Percentiles rank a stretch among this genome's conserved stretches.
Conservation (phyloP, 805 yeast species). For the Yarrowia keelungensis region DNA sequence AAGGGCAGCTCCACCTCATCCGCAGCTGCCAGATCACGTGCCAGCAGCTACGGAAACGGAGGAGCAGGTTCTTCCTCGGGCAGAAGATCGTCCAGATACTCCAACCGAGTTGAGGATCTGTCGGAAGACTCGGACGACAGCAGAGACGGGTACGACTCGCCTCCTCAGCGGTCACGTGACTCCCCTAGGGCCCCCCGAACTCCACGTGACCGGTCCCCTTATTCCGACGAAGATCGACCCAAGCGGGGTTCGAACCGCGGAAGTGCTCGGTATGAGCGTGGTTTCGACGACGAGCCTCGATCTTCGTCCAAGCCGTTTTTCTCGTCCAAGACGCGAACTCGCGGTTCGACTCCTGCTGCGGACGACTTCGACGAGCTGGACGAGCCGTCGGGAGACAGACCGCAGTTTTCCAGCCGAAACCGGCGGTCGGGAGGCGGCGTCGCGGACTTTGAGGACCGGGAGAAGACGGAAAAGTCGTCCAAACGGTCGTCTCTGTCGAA, state of each 20-base stretch:
- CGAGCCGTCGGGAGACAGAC: not conserved
- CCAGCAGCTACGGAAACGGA: slow-evolving; percentile 5
- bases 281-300: slow-evolving; percentile 20
- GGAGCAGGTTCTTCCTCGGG: not conserved
- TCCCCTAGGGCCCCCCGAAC: slow-evolving; percentile 1
- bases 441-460: slow-evolving; percentile 12
- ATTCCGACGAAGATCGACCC: slow-evolving; percentile 7
- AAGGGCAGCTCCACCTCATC: not conserved
- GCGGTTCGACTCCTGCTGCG: slow-evolving; percentile 11
- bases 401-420: slow-evolving; percentile 16
- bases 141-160: not conserved
- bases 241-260: not conserved
- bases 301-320: slow-evolving; percentile 12
- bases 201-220: slow-evolving; percentile 4
- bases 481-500: slow-evolving; percentile 22
- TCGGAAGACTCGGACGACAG: slow-evolving; percentile 25
- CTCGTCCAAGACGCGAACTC: slow-evolving; percentile 27
- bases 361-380: slow-evolving; percentile 10
- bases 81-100: slow-evolving; percentile 14
- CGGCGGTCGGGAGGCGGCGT: slow-evolving; percentile 32
- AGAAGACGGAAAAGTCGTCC: slow-evolving; percentile 6
- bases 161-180: slow-evolving; percentile 7
- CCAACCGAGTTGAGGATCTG: slow-evolving; percentile 30
- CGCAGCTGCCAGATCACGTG: slow-evolving; percentile 4
- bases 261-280: slow-evolving; percentile 12